Evolutionary conservation across 2,329 filamentous ascomycete species (phyloP).

Genomic region (Metarhizium guizhouense): DNA sequence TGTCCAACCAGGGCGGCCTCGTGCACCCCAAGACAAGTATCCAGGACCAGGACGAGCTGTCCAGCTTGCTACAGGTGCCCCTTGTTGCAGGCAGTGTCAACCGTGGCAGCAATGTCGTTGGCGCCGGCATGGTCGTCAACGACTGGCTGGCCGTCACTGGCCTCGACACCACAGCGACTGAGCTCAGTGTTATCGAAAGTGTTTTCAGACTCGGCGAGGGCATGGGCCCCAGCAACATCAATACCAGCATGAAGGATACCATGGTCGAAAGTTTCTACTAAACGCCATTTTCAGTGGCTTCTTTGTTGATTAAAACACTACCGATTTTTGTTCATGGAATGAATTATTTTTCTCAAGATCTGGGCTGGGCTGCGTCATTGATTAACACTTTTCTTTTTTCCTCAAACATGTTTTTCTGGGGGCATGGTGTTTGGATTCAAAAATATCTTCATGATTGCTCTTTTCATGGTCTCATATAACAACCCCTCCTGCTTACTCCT

Average conservation of each 20-base stretch:
- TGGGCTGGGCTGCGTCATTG: neutral
- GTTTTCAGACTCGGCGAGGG: slow-evolving; percentile 93
- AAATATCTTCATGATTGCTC: neutral
- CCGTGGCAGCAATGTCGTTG: slow-evolving; percentile 87
- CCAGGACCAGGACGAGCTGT: slow-evolving; percentile 96
- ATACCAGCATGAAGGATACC: slow-evolving; percentile 84
- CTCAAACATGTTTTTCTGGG: neutral
- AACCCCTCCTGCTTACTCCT: slow-evolving; percentile 1
- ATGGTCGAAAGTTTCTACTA: slow-evolving; percentile 99
- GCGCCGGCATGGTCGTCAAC: slow-evolving; percentile 54
- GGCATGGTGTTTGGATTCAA: slow-evolving; percentile 7
- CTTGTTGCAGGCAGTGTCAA: slow-evolving; percentile 93
- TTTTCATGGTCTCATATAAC: neutral
- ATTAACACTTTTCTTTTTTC: neutral
- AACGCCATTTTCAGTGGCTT: slow-evolving; percentile 15
- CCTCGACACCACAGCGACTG: slow-evolving; percentile 91
- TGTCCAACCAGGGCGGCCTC: slow-evolving; percentile 92
- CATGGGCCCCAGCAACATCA: slow-evolving; percentile 66
- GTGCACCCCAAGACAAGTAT: slow-evolving; percentile 96
- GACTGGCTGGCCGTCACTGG: slow-evolving; percentile 96
- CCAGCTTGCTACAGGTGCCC: slow-evolving; percentile 85
- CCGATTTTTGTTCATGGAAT: neutral
- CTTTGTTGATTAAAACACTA: slow-evolving; percentile 7
- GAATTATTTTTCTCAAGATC: neutral
- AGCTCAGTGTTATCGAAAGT: slow-evolving; percentile 91